These are phyloP conservation scores for Alloteropsis angusta DNA, from an alignment of 202 grass and related monocot species.

Conservation along the genomic window DNA sequence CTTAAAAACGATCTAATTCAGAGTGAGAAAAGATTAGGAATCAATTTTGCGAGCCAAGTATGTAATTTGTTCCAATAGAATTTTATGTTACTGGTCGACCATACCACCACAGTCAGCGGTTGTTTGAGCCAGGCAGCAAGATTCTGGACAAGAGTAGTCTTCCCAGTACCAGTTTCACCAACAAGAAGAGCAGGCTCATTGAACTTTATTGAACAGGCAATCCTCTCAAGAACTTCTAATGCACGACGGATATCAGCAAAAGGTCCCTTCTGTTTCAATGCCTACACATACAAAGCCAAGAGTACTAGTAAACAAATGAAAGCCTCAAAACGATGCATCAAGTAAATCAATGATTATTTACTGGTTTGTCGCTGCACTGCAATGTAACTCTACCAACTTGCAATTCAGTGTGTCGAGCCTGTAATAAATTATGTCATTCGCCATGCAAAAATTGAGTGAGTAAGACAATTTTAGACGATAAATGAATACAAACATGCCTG, in stretches of 20 bases:
- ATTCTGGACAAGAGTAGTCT: constrained; percentile 87
- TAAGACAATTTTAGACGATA: neutral
- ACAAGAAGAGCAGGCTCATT: constrained; percentile 97
- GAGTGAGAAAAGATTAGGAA: neutral
- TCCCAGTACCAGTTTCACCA: constrained; percentile 97
- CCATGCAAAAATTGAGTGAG: neutral
- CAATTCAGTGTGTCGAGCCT: constrained; percentile 42
- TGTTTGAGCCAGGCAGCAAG: constrained; percentile 76
- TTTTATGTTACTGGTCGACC: neutral
- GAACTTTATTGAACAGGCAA: constrained; percentile 78
- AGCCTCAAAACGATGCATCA: neutral
- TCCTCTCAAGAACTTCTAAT: constrained; percentile 72
- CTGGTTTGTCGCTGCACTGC: constrained; percentile 39
- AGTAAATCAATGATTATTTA: constrained; percentile 23
- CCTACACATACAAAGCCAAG: constrained; percentile 35
- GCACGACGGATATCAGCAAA: constrained; percentile 73
- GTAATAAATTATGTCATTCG: constrained; percentile 36
- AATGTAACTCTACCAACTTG: constrained; percentile 82
- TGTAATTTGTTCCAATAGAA: neutral
- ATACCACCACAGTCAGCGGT: constrained; percentile 78
- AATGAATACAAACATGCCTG: constrained; percentile 44
- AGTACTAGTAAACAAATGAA: constrained; percentile 9
- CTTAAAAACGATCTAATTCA: neutral
- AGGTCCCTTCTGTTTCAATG: constrained; percentile 42
- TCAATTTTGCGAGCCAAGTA: neutral